Evolutionary conservation across 2,329 filamentous ascomycete genomes (phyloP).

Genomic region (Arthrobotrys iridis): DNA sequence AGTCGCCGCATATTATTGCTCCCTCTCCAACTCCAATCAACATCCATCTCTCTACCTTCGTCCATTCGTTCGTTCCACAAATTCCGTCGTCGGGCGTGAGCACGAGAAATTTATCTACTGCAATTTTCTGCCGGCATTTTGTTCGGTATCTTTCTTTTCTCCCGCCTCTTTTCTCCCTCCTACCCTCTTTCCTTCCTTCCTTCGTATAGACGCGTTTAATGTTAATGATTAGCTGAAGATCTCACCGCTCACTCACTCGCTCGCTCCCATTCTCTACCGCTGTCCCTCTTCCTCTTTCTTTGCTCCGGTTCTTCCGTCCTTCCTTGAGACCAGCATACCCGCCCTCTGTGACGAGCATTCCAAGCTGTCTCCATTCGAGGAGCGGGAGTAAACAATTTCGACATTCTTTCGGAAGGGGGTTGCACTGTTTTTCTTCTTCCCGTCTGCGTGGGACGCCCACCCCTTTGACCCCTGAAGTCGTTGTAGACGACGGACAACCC

Average conservation of each 20-base stretch:
- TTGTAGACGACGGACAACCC: constrained; percentile 22
- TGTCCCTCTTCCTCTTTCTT: not conserved
- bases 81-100: constrained; percentile 2
- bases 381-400: constrained; percentile 4
- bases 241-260: constrained; percentile 7
- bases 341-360: not conserved
- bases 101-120: not conserved
- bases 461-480: constrained; percentile 31
- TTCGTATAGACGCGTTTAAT: constrained; percentile 40
- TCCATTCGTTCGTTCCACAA: constrained; percentile 18
- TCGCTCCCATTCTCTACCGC: not conserved
- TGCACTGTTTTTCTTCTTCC: not conserved
- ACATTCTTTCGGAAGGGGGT: constrained; percentile 35
- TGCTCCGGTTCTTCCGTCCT: not conserved
- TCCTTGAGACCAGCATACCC: constrained; percentile 11
- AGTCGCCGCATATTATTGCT: not conserved
- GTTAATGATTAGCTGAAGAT: constrained; percentile 52
- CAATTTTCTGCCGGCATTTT: constrained; percentile 2
- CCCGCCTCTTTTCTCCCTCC: not conserved
- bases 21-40: not conserved
- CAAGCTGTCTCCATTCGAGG: constrained; percentile 1
- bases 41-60: not conserved
- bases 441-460: no score
- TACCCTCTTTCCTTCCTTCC: constrained; percentile 2
- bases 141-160: not conserved